These are phyloP conservation scores for Elaeagnus macrophylla DNA, from an alignment of 306 rosid genomes.

Conservation along the genomic window DNA sequence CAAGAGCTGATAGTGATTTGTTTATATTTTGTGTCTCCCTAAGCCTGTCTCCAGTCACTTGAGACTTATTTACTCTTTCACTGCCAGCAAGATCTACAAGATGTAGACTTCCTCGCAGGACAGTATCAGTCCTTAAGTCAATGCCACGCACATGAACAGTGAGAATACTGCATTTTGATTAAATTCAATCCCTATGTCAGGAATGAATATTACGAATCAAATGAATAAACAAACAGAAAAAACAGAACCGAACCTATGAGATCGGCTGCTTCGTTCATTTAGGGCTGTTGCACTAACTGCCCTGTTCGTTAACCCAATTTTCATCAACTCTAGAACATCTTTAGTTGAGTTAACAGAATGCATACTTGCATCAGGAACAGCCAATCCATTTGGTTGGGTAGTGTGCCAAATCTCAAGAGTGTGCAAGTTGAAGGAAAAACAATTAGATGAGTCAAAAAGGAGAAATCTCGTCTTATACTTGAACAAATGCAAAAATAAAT, in stretches of 20 bases:
- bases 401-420: constrained; percentile 99
- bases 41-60: constrained; percentile 96
- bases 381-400: constrained; percentile 93
- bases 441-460: constrained; percentile 1
- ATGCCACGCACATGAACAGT: constrained; percentile 88
- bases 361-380: constrained; percentile 97
- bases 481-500: background rate
- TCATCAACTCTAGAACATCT: constrained; percentile 84
- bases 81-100: constrained; percentile 98
- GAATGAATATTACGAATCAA: constrained; percentile 15
- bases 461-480: background rate
- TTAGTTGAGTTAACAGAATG: constrained; percentile 70
- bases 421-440: constrained; percentile 77
- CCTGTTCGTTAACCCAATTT: constrained; percentile 56
- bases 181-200: constrained; percentile 6
- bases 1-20: constrained; percentile 92
- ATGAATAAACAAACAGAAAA: constrained; percentile 5
- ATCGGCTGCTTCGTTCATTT: constrained; percentile 96
- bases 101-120: constrained; percentile 84
- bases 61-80: constrained; percentile 95
- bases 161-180: constrained; percentile 55
- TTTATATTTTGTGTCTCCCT: constrained; percentile 99
- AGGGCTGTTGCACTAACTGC: constrained; percentile 93
- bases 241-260: constrained; percentile 84
- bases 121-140: constrained; percentile 69